Conservation (phyloP, 1,139 yeast genomes). For the Debaryomyces sp. region DNA sequence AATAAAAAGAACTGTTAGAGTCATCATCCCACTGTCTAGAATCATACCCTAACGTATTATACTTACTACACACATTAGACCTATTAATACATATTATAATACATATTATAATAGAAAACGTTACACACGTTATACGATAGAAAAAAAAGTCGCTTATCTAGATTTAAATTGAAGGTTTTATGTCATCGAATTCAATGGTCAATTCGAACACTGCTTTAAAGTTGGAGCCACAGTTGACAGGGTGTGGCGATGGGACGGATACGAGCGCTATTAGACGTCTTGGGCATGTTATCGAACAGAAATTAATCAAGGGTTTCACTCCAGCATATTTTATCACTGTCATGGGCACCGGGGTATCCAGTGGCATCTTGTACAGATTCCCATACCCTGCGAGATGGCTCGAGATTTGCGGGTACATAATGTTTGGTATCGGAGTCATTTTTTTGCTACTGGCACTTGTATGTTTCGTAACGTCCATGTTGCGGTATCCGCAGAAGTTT, state of each 20-base stretch:
- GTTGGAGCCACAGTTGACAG: background rate
- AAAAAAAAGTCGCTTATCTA: background rate
- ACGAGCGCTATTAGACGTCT: constrained; percentile 2
- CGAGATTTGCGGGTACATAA: constrained; percentile 54
- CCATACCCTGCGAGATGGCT: constrained; percentile 71
- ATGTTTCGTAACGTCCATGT: constrained; percentile 40
- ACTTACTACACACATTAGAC: background rate
- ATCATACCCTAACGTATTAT: background rate
- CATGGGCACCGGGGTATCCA: constrained; percentile 86
- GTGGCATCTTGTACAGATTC: constrained; percentile 59
- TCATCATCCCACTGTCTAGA: background rate
- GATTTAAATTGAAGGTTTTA: background rate
- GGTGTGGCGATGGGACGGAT: background rate
- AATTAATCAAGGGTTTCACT: constrained; percentile 30
- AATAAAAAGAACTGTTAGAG: background rate
- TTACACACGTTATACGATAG: too few relatives aligned
- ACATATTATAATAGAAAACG: background rate
- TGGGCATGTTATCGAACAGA: constrained; percentile 5
- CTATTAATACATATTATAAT: background rate
- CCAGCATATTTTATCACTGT: constrained; percentile 70
- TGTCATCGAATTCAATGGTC: background rate
- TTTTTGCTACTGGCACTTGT: constrained; percentile 45
- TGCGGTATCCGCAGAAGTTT: constrained; percentile 36
- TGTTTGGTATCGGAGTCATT: constrained; percentile 55
- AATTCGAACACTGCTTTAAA: background rate